Evolutionary conservation across 768 basidiomycete genomes (phyloP).

Genomic region (Amanita subjunquillea): DNA sequence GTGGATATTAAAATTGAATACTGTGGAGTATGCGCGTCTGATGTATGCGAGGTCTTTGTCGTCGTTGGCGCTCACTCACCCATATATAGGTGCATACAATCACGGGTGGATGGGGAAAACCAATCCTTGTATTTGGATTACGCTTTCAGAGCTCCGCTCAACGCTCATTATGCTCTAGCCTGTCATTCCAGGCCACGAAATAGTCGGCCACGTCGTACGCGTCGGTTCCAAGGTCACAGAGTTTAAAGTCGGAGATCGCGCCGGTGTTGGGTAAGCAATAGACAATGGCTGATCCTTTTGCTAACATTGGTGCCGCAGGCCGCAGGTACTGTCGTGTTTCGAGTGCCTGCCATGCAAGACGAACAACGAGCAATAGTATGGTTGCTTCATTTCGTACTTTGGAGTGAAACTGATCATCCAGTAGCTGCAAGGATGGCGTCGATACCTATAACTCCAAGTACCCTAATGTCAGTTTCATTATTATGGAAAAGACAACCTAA

Average conservation of each 20-base stretch:
- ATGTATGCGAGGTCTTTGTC: slow-evolving; percentile 20
- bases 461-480: too few relatives aligned
- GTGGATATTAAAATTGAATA: slow-evolving; percentile 44
- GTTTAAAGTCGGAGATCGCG: slow-evolving; percentile 48
- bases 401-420: too few relatives aligned
- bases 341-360: slow-evolving; percentile 36
- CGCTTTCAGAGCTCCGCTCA: not conserved
- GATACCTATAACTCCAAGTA: too few relatives aligned
- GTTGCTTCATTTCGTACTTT: not conserved
- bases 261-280: slow-evolving; percentile 29
- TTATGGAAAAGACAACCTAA: not conserved
- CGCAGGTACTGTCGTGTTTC: slow-evolving; percentile 35
- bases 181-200: slow-evolving; percentile 40
- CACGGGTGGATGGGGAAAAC: slow-evolving; percentile 26
- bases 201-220: slow-evolving; percentile 39
- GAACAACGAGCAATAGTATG: slow-evolving; percentile 43
- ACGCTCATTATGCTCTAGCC: slow-evolving; percentile 13
- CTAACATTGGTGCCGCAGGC: slow-evolving; percentile 30
- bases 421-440: too few relatives aligned
- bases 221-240: slow-evolving; percentile 45
- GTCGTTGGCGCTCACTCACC: not conserved
- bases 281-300: not conserved
- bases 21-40: slow-evolving; percentile 43
- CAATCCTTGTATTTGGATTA: slow-evolving; percentile 15
- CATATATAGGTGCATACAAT: slow-evolving; percentile 25